phyloP scores from a whole-genome alignment of 2,329 filamentous ascomycete genomes.

The Ascochyta viciae-villosae region DNA sequence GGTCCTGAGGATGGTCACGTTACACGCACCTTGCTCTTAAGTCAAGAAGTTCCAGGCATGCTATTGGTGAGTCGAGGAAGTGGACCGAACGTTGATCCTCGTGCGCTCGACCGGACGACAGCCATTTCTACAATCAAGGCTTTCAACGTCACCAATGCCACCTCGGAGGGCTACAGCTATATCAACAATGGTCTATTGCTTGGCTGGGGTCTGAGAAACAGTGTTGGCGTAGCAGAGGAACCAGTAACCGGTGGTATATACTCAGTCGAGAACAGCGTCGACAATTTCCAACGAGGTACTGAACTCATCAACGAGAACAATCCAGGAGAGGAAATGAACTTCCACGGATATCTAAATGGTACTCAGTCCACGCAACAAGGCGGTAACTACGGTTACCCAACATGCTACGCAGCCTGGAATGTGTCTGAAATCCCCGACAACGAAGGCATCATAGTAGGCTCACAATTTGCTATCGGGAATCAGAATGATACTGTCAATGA shows the following conservation, averaged over 20 bases:
- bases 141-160: slow-evolving; percentile 59
- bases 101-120: slow-evolving; percentile 58
- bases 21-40: slow-evolving; percentile 71
- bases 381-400: slow-evolving; percentile 73
- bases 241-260: slow-evolving; percentile 59
- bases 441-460: slow-evolving; percentile 52
- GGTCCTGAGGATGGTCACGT: slow-evolving; percentile 63
- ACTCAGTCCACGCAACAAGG: slow-evolving; percentile 53
- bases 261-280: slow-evolving; percentile 73
- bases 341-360: slow-evolving; percentile 68
- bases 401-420: slow-evolving; percentile 72
- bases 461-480: slow-evolving; percentile 58
- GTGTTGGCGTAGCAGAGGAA: slow-evolving; percentile 73
- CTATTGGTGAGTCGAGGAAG: slow-evolving; percentile 73
- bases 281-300: slow-evolving; percentile 65
- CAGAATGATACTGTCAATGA: slow-evolving; percentile 58
- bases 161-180: slow-evolving; percentile 53
- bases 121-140: slow-evolving; percentile 74
- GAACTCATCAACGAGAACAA: slow-evolving; percentile 72
- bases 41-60: slow-evolving; percentile 60
- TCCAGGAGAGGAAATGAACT: slow-evolving; percentile 77
- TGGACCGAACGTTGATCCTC: slow-evolving; percentile 66
- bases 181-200: slow-evolving; percentile 59
- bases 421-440: slow-evolving; percentile 59
- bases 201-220: slow-evolving; percentile 76